Percentiles rank a stretch among this genome's conserved stretches.
These are phyloP conservation scores for Parietichytrium sp. DNA, from an alignment of 108 stramenopile species.

Conservation along the genomic window DNA sequence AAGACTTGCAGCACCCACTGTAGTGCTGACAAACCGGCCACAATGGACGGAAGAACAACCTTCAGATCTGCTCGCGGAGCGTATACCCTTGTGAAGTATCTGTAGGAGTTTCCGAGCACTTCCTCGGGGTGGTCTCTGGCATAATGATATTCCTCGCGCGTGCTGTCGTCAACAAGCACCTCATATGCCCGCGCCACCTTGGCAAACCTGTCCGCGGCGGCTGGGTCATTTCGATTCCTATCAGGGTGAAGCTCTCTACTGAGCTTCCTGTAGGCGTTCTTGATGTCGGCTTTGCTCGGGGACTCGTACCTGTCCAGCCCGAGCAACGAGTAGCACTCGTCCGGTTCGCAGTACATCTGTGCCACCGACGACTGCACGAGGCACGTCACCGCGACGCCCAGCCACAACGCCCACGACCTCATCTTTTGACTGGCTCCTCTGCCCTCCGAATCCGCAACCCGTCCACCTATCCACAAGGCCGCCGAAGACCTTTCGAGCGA, in stretches of 20 bases:
- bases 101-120: background rate
- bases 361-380: too few relatives aligned
- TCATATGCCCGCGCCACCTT: conserved; percentile 19
- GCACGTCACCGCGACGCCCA: too few relatives aligned
- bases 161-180: background rate
- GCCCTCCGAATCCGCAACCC: too few relatives aligned
- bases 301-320: conserved; percentile 12
- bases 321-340: conserved; percentile 26
- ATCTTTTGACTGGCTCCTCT: too few relatives aligned
- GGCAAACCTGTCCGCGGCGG: background rate
- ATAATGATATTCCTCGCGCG: background rate
- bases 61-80: background rate
- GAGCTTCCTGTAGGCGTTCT: conserved; percentile 32
- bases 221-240: background rate
- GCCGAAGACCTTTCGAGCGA: too few relatives aligned
- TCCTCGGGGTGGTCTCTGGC: conserved; percentile 28
- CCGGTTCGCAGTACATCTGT: conserved; percentile 40
- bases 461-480: too few relatives aligned
- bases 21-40: background rate
- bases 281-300: background rate
- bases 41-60: background rate
- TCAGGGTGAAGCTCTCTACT: conserved; percentile 14
- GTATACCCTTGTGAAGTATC: conserved; percentile 33
- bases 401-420: too few relatives aligned
- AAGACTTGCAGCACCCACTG: background rate